Evolutionary conservation across 495 filamentous ascomycete genomes (phyloP), one percentile per base, ranked within the genome.

Genomic region (Penicillium malachiteum): DNA sequence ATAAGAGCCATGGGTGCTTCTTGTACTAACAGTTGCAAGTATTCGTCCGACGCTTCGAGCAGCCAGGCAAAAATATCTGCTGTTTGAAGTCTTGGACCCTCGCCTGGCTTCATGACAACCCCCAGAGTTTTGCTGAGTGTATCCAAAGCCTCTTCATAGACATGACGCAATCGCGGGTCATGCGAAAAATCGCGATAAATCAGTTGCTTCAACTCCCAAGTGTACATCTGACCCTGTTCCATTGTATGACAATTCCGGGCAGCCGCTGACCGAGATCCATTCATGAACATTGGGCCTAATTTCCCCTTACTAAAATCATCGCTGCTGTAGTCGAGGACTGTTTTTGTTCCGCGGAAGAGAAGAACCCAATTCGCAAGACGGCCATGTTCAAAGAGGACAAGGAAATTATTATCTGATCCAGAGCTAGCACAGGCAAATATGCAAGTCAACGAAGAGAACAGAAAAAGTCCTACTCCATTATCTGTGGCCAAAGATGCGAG

Each of bases 331-430:
- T 69, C 51, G 17, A 76, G 65, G 42, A 78, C 67, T 11, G 64
- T 68, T 12, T 58, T 59, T n/a, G 67, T 70, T 5, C 75, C 74
- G 14, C 71, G 66, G 46, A 74, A 68, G 68, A 58, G 40, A 61
- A 54, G 11, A 71, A 57, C 75, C 77, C 57, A 79, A n/a, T 76
- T 68, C 0, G 74, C 64, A 21, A 76, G 63, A 2, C 62, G 62
- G n/a, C 66, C 65, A 12, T 67, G 55, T n/a, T 72, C 70, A 30
- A 74, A 60, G 7, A 62, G 49, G 7, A 77, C 45, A 7, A 80
- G 65, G 5, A 78, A 69, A 37, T 59, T 48, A 14, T 48, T 55
- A 35, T 50, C 41, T 11, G 54, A 44, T 32, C 18, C 48, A 16
- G 56, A 45, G 11, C 59, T 62, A 5, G 63, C 63, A 37, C 63